phyloP scores from a whole-genome alignment of 208 protist genomes.

The Strigomonas galati region DNA sequence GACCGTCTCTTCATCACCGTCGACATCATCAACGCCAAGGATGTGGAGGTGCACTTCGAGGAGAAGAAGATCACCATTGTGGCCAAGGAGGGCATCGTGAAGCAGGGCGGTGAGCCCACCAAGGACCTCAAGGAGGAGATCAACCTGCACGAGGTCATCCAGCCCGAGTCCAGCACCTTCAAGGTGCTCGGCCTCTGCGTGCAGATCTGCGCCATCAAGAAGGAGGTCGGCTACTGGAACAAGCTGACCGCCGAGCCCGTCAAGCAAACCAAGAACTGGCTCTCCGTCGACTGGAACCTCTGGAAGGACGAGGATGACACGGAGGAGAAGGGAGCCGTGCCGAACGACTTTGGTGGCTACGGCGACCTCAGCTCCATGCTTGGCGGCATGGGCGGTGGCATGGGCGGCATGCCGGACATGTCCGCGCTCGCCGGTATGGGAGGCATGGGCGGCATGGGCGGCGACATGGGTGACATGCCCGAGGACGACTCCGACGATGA shows the following conservation, averaged over 20 bases:
- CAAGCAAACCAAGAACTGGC: slow-evolving; percentile 76
- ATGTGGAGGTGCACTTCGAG: slow-evolving; percentile 76
- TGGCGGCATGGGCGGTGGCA: slow-evolving; percentile 23
- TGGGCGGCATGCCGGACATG: slow-evolving; percentile 40
- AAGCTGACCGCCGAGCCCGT: slow-evolving; percentile 67
- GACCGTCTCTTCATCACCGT: slow-evolving; percentile 88
- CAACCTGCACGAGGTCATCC: slow-evolving; percentile 76
- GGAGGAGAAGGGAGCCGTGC: slow-evolving; percentile 51
- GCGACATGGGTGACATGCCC: slow-evolving; percentile 21
- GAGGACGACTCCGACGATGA: slow-evolving; percentile 50
- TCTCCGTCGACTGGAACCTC: slow-evolving; percentile 89
- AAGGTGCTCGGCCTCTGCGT: slow-evolving; percentile 85
- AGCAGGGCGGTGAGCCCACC: slow-evolving; percentile 44
- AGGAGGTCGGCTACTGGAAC: slow-evolving; percentile 87
- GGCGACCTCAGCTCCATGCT: slow-evolving; percentile 38
- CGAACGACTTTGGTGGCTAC: slow-evolving; percentile 76
- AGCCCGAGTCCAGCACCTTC: slow-evolving; percentile 73
- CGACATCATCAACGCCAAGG: slow-evolving; percentile 63
- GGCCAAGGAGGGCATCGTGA: slow-evolving; percentile 65
- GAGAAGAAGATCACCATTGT: slow-evolving; percentile 71
- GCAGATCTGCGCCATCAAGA: slow-evolving; percentile 87
- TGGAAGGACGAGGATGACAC: slow-evolving; percentile 92
- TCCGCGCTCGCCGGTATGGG: slow-evolving; percentile 53
- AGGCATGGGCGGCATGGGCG: slow-evolving; percentile 24
- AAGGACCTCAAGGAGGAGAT: slow-evolving; percentile 67